These are phyloP conservation scores for Arachis monticola DNA, from an alignment of 331 rosid genomes.

Conservation along the genomic window DNA sequence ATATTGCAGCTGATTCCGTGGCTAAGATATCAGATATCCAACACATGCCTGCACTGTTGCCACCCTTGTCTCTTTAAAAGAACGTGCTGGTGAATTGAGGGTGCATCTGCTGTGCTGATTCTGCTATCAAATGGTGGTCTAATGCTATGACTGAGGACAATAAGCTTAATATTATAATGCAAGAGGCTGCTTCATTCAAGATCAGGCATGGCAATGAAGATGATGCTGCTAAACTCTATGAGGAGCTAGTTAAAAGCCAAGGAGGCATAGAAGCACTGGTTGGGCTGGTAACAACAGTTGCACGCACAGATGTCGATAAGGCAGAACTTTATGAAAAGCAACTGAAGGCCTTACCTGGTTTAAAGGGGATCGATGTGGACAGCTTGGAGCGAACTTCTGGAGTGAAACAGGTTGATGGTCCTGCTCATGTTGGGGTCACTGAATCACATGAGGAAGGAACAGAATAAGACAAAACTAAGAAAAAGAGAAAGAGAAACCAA, in stretches of 20 bases:
- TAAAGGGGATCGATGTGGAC: slow-evolving; percentile 83
- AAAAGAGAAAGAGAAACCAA: slow-evolving; percentile 97
- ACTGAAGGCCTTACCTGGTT: slow-evolving; percentile 80
- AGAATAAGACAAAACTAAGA: slow-evolving; percentile 83
- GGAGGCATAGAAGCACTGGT: slow-evolving; percentile 83
- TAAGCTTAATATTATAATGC: slow-evolving; percentile 74
- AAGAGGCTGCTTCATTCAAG: slow-evolving; percentile 95
- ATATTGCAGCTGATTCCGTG: slow-evolving; percentile 88
- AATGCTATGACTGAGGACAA: slow-evolving; percentile 86
- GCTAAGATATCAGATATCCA: slow-evolving; percentile 79
- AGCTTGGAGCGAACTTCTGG: slow-evolving; percentile 88
- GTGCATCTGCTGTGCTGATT: slow-evolving; percentile 85
- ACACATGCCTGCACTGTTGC: slow-evolving; percentile 97
- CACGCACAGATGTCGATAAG: slow-evolving; percentile 78
- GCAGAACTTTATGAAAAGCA: slow-evolving; percentile 89
- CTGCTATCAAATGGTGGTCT: slow-evolving; percentile 96
- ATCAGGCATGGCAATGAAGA: slow-evolving; percentile 81
- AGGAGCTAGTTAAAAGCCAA: slow-evolving; percentile 87
- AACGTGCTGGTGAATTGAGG: slow-evolving; percentile 89
- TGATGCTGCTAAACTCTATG: slow-evolving; percentile 78
- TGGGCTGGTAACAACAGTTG: slow-evolving; percentile 85
- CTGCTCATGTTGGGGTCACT: slow-evolving; percentile 45
- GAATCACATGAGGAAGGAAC: slow-evolving; percentile 76
- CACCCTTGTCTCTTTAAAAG: slow-evolving; percentile 88
- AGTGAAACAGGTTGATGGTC: slow-evolving; percentile 70